phyloP scores from a whole-genome alignment of 371 early-diverging fungal species.

The Actinomucor elegans region DNA sequence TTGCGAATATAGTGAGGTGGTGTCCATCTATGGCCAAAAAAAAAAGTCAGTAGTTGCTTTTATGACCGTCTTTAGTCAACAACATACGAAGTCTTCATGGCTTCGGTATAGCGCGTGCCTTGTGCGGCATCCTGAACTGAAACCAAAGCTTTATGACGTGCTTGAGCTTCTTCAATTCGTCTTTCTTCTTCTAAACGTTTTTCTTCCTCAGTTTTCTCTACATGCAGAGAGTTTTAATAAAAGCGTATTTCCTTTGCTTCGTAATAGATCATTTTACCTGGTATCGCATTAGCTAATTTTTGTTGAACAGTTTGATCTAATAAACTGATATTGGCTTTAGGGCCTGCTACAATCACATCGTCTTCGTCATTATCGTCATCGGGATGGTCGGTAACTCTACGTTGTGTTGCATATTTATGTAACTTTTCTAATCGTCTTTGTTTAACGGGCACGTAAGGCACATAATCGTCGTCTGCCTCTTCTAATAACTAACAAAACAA shows the following conservation, averaged over 20 bases:
- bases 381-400: conserved; percentile 26
- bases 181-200: conserved; percentile 82
- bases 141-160: conserved; percentile 76
- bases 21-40: conserved; percentile 58
- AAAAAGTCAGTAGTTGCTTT: neutral
- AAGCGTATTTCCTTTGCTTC: neutral
- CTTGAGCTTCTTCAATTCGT: conserved; percentile 81
- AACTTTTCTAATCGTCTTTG: conserved; percentile 67
- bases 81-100: conserved; percentile 74
- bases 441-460: conserved; percentile 81
- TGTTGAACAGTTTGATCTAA: conserved; percentile 86
- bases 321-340: conserved; percentile 68
- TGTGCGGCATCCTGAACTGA: conserved; percentile 87
- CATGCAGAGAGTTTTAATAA: neutral
- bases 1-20: conserved; percentile 75
- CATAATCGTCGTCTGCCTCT: conserved; percentile 57
- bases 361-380: conserved; percentile 40
- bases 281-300: conserved; percentile 55
- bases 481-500: conserved; percentile 7
- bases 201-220: conserved; percentile 65
- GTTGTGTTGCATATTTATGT: conserved; percentile 50
- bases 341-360: conserved; percentile 52
- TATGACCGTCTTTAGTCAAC: neutral
- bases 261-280: conserved; percentile 26
- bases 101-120: conserved; percentile 83